phyloP scores from a whole-genome alignment of 2,329 filamentous ascomycete genomes.

The Fusarium setosum region DNA sequence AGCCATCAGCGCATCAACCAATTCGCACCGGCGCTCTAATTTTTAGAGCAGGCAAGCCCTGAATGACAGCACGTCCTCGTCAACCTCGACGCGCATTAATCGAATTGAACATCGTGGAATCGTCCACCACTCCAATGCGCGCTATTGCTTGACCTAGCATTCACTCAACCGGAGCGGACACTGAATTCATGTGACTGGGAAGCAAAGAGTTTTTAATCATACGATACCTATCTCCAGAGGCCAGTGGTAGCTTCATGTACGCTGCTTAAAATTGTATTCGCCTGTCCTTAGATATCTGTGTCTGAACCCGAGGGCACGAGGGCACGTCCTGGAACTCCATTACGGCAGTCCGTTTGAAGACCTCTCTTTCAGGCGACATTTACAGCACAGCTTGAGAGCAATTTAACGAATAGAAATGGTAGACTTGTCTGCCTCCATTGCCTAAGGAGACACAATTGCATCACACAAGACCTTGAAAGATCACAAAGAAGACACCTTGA shows the following conservation, averaged over 20 bases:
- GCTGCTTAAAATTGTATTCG: background rate
- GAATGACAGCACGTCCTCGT: background rate
- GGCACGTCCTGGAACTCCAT: too few species aligned
- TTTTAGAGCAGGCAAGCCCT: background rate
- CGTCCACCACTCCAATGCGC: too few species aligned
- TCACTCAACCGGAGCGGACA: too few species aligned
- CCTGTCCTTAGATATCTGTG: too few species aligned
- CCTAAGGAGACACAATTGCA: background rate
- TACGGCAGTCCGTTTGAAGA: too few species aligned
- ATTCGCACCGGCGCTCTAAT: background rate
- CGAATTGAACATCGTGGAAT: too few species aligned
- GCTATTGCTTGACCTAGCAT: too few species aligned
- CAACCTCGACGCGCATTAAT: background rate
- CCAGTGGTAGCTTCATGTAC: background rate
- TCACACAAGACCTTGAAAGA: background rate
- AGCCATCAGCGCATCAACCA: constrained; percentile 7
- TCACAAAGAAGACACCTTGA: constrained; percentile 20
- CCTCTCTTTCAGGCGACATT: background rate
- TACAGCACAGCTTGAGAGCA: background rate
- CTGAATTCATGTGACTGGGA: too few species aligned
- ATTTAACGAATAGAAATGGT: background rate
- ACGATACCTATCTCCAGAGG: background rate
- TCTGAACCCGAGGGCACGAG: background rate
- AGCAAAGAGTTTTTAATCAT: background rate
- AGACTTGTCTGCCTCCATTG: background rate